Base-by-base conservation (phyloP, 2,329 filamentous ascomycete genomes). In the Cadophora gregata region DNA sequence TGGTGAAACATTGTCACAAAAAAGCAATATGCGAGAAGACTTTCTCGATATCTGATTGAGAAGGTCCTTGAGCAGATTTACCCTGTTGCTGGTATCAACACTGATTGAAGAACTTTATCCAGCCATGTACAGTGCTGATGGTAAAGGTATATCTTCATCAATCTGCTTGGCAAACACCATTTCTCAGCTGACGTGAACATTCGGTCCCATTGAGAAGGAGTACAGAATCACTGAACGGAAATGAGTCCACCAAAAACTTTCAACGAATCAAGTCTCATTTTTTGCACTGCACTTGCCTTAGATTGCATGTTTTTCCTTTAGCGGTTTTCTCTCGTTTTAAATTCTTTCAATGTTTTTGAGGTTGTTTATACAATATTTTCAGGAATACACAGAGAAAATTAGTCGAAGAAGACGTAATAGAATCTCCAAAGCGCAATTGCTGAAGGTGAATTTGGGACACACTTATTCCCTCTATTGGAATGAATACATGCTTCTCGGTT, bases 61-160 rank as follows among this genome's bases (percentile, higher is more conserved):
- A 7, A 8, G 4, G 8, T 9, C 8, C 1, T 27, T 29, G 0
- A 12, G 16, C 16, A 9, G 5, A n/a, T 33, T 21, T 36, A 36
- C 12, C 14, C 51, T 19, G 14, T n/a, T 24, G 51, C 7, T 36
- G 4, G 19, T 1, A 4, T 21, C 7, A n/a, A n/a, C n/a, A 24
- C 9, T 19, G 16, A 4, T 10, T 36, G 8, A 8, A 56, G 10
- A 2, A 5, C 29, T 8, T 16, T 1, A 33, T 7, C 16, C 8
- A 38, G 29, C 29, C 16, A 10, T n/a, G 19, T 33, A 10, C 16
- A 6, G 19, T 24, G 19, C 27, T 21, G n/a, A 10, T 2, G 19
- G 5, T 31, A 56, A 14, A 56, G 24, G 31, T 56, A 56, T 38
- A 38, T 38, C 53, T n/a, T 58, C 53, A 25, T 24, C n/a, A 25